Evolutionary conservation across 1,284 basidiomycete species (phyloP).

Genomic region (Psilocybe mexicana): DNA sequence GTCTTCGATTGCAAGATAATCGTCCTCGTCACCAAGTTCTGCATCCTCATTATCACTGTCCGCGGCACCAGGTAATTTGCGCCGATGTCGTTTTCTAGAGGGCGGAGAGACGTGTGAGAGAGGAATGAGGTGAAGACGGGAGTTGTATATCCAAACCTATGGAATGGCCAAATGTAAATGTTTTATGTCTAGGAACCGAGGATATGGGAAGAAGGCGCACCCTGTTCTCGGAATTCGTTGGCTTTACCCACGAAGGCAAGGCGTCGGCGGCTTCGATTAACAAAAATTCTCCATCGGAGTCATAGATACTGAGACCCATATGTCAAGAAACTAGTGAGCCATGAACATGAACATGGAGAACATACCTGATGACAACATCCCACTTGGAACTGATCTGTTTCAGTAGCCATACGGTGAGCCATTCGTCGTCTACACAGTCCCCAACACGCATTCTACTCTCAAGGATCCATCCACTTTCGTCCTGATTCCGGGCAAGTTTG

Average conservation of each 20-base stretch:
- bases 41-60: slow-evolving; percentile 55
- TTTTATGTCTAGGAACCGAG: slow-evolving; percentile 32
- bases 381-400: slow-evolving; percentile 73
- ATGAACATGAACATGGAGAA: slow-evolving; percentile 6
- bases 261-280: slow-evolving; percentile 95
- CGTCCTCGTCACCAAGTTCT: slow-evolving; percentile 49
- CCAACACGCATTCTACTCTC: slow-evolving; percentile 86
- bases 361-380: slow-evolving; percentile 76
- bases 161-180: slow-evolving; percentile 29
- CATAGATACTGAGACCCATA: slow-evolving; percentile 58
- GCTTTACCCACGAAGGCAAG: slow-evolving; percentile 90
- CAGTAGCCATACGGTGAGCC: slow-evolving; percentile 90
- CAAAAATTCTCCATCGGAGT: slow-evolving; percentile 95
- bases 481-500: slow-evolving; percentile 57
- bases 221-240: slow-evolving; percentile 88
- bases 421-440: slow-evolving; percentile 95
- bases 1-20: slow-evolving; percentile 59
- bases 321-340: slow-evolving; percentile 4
- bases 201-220: slow-evolving; percentile 50
- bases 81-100: slow-evolving; percentile 52
- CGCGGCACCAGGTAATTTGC: slow-evolving; percentile 38
- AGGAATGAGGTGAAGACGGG: slow-evolving; percentile 84
- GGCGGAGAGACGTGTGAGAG: slow-evolving; percentile 70
- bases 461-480: slow-evolving; percentile 51
- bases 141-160: slow-evolving; percentile 90